A percentile compares a stretch with the other conserved stretches of the same genome.
These are phyloP conservation scores for Fraxinus xanthoxyloides DNA, from an alignment of 305 asterid species.

Conservation along the genomic window DNA sequence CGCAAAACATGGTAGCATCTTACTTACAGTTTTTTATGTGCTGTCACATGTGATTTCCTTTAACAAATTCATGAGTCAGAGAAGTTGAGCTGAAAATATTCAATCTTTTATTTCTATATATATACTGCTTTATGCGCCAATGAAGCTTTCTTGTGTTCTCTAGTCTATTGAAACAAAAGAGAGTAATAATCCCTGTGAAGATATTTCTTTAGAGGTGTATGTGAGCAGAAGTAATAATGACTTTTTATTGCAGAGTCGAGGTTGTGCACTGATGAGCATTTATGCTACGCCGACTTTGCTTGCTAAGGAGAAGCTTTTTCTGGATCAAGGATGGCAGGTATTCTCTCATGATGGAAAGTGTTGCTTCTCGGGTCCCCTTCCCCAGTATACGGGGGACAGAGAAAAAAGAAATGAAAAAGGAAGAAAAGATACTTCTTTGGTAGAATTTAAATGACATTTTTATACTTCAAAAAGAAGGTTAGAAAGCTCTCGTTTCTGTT, in stretches of 20 bases:
- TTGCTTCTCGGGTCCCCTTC: neutral
- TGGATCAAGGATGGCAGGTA: constrained; percentile 99
- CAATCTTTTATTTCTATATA: constrained; percentile 11
- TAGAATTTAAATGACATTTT: constrained; percentile 1
- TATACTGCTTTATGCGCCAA: constrained; percentile 4
- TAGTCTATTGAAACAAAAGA: neutral
- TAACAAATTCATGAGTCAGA: neutral
- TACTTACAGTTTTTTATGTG: neutral
- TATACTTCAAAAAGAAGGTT: neutral
- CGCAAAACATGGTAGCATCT: neutral
- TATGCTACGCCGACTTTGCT: constrained; percentile 84
- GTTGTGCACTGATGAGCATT: constrained; percentile 85
- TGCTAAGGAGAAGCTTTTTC: constrained; percentile 87
- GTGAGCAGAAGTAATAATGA: constrained; percentile 17
- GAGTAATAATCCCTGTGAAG: constrained; percentile 7
- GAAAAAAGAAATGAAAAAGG: neutral
- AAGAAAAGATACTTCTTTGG: neutral
- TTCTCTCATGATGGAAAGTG: constrained; percentile 5
- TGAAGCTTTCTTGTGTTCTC: constrained; percentile 6
- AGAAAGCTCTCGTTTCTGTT: neutral
- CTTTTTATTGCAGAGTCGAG: constrained; percentile 73
- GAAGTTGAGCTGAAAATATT: constrained; percentile 16
- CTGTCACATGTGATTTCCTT: neutral
- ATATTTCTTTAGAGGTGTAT: neutral
- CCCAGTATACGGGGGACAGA: neutral